Evolutionary conservation across 805 yeast genomes (phyloP), one percentile per base, ranked within the genome.

Genomic region (Yarrowia keelungensis): DNA sequence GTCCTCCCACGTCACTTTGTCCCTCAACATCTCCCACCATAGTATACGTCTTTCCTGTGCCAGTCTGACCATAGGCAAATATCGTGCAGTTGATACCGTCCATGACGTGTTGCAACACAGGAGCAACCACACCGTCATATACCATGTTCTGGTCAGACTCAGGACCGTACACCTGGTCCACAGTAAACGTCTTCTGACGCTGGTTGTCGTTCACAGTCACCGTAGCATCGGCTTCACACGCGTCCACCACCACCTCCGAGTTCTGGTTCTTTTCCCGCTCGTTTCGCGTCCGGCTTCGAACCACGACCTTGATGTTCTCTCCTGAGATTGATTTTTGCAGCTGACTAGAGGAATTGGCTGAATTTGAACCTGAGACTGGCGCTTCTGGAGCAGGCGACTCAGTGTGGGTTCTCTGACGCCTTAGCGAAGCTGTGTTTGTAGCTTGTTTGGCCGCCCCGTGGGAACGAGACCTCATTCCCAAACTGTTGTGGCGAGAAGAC

Each of bases 11-110:
- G 43, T 87, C 82, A 61, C 89, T 88, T 5, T 66, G 61, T 10
- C 66, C 68, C 72, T 77, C 56, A 67, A 80, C 83, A 62, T 89
- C 89, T 8, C 96, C 95, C 8, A 89, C 86, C 95, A 87, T 87
- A 12, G 90, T 80, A 67, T 73, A 74, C 5, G 97, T 91, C 74
- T 91, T 92, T 35, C 97, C 97, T 0, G 97, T 90, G 0, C 97
- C 95, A 0, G 97, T 92, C 83, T 91, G 96, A 5, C 97, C 97
- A 78, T 92, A 92, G 0, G 95, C 97, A 72, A 92, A 82, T 38
- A 91, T 83, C 0, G 97, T 89, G 72, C 92, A 91, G 75, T 91
- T 91, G 75, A 88, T 89, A 22, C 94, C 96, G 66, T 83, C 79
- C 69, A 92, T 78, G 70, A 92, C 84, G 71, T 93, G 97, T 35